These are phyloP conservation scores for Aegilops bicornis DNA, from an alignment of 176 grass and related monocot genomes.

Conservation along the genomic window DNA sequence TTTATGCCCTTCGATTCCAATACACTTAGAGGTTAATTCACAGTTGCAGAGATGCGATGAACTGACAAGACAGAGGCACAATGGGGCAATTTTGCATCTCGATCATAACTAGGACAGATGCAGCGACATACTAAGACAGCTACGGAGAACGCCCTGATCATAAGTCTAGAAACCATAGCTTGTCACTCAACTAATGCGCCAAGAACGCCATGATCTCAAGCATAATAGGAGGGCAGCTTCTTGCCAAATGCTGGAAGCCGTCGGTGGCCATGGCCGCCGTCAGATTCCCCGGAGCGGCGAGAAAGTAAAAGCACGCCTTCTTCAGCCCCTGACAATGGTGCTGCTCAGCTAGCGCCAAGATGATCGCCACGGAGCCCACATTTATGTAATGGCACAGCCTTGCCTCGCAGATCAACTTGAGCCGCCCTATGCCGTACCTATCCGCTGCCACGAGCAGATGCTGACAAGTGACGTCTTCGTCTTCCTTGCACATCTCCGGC, in stretches of 20 bases:
- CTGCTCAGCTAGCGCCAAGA: not conserved
- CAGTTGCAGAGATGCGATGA: not conserved
- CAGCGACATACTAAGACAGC: no score
- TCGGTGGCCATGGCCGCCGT: not conserved
- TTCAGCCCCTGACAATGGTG: not conserved
- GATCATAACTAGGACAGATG: no score
- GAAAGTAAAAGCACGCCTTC: not conserved
- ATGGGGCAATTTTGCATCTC: not conserved
- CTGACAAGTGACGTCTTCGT: not conserved
- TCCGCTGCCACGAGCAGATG: not conserved
- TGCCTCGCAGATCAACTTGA: constrained; percentile 2
- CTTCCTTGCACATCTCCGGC: not conserved
- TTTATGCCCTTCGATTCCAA: not conserved
- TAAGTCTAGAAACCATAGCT: not conserved
- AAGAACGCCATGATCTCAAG: not conserved
- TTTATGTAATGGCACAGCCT: not conserved
- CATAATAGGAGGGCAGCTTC: not conserved
- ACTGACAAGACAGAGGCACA: not conserved
- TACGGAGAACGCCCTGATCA: no score
- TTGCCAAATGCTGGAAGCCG: not conserved
- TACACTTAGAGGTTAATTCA: not conserved
- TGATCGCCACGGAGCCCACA: not conserved
- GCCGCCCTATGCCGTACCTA: not conserved
- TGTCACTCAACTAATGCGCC: not conserved
- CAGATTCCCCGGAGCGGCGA: not conserved